Evolutionary conservation across 768 basidiomycete genomes (phyloP).

Genomic region (Symmetrospora coprosmae): DNA sequence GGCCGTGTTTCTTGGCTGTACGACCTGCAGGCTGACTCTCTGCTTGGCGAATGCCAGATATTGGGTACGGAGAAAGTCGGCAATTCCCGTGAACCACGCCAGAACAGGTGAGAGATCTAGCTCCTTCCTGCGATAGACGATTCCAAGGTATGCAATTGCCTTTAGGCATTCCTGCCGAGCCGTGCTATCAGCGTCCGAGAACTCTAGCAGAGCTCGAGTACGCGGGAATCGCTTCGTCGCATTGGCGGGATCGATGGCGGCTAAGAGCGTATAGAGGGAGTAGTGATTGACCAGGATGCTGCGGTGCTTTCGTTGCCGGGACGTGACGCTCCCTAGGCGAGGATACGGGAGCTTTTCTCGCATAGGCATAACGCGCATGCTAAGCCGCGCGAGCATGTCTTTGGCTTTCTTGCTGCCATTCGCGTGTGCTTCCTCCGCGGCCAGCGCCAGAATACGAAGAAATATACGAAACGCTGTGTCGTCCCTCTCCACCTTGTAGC

Average conservation of each 20-base stretch:
- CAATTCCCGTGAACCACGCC: slow-evolving; percentile 54
- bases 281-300: slow-evolving; percentile 73
- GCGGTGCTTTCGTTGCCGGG: slow-evolving; percentile 47
- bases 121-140: slow-evolving; percentile 47
- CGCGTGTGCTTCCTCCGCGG: slow-evolving; percentile 36
- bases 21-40: slow-evolving; percentile 27
- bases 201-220: slow-evolving; percentile 54
- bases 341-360: slow-evolving; percentile 44
- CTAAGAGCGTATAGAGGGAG: slow-evolving; percentile 54
- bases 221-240: slow-evolving; percentile 48
- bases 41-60: slow-evolving; percentile 38
- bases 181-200: slow-evolving; percentile 50
- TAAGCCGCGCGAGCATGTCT: slow-evolving; percentile 50
- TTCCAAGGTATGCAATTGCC: slow-evolving; percentile 56
- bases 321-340: slow-evolving; percentile 41
- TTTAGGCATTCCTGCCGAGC: slow-evolving; percentile 60
- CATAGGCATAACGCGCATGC: slow-evolving; percentile 59
- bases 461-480: slow-evolving; percentile 70
- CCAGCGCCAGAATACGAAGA: slow-evolving; percentile 64
- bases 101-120: slow-evolving; percentile 46
- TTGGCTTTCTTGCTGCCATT: slow-evolving; percentile 33
- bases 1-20: background rate
- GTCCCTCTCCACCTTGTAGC: slow-evolving; percentile 45
- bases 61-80: slow-evolving; percentile 47
- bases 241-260: slow-evolving; percentile 51